Conservation (phyloP, 2,329 filamentous ascomycete genomes). For the Botryotinia calthae region DNA sequence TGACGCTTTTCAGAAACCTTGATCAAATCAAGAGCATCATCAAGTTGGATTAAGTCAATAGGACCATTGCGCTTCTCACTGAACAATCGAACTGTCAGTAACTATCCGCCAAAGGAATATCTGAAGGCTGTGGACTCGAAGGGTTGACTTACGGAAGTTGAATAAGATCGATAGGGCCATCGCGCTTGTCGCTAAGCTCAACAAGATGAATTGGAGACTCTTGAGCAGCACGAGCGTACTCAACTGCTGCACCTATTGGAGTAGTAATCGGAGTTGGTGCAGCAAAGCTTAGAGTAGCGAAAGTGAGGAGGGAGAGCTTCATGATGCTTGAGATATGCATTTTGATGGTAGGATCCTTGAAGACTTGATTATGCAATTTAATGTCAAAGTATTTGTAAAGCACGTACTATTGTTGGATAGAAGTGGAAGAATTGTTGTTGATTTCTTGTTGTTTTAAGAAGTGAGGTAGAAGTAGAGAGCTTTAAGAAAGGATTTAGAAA, state of each 20-base stretch:
- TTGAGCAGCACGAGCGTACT: not conserved
- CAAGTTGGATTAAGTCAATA: not conserved
- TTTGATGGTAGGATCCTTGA: not conserved
- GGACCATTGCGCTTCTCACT: not conserved
- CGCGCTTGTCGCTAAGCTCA: not conserved
- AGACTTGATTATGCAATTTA: not conserved
- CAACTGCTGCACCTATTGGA: not conserved
- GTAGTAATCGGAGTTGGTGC: not conserved
- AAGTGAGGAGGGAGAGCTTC: not conserved
- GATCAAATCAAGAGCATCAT: not conserved
- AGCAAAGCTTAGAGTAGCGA: not conserved
- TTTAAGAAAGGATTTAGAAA: not conserved
- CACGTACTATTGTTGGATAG: not conserved
- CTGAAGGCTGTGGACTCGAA: no score
- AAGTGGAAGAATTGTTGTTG: not conserved
- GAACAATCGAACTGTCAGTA: not conserved
- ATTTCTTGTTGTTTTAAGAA: not conserved
- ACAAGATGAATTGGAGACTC: not conserved
- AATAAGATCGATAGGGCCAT: not conserved
- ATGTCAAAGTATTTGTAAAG: not conserved
- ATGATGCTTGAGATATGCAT: conserved; percentile 2
- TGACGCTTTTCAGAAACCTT: not conserved
- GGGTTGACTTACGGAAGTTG: not conserved
- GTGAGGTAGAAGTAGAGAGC: not conserved
- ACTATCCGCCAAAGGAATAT: no score